Percentiles rank a stretch among this genome's conserved stretches.
Evolutionary conservation across 208 protist species (phyloP).

Genomic region (Leptomonas pyrrhocoris): DNA sequence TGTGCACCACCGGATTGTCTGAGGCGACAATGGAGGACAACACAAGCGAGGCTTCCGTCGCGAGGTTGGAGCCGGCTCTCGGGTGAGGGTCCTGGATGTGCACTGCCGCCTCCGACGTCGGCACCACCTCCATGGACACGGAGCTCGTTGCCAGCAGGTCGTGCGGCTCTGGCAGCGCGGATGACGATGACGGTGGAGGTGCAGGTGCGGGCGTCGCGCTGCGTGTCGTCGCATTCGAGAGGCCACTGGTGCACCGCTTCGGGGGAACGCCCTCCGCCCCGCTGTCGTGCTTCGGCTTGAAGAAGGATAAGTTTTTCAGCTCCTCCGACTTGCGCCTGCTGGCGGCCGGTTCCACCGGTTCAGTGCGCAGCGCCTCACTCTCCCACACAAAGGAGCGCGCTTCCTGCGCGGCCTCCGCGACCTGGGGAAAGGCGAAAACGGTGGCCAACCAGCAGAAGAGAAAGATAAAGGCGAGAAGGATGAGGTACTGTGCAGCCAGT

Average conservation of each 20-base stretch:
- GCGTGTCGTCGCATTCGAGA: background rate
- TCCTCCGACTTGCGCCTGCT: slow-evolving; percentile 1
- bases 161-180: background rate
- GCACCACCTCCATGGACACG: background rate
- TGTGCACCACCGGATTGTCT: slow-evolving; percentile 37
- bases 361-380: slow-evolving; percentile 55
- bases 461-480: slow-evolving; percentile 51
- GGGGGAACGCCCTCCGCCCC: background rate
- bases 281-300: slow-evolving; percentile 12
- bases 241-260: slow-evolving; percentile 4
- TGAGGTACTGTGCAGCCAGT: slow-evolving; percentile 45
- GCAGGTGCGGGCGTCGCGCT: background rate
- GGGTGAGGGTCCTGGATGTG: background rate
- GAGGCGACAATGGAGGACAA: slow-evolving; percentile 48
- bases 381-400: slow-evolving; percentile 72
- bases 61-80: background rate
- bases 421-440: slow-evolving; percentile 51
- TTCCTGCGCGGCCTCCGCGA: slow-evolving; percentile 42
- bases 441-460: slow-evolving; percentile 40
- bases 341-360: slow-evolving; percentile 29
- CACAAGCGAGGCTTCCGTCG: slow-evolving; percentile 31
- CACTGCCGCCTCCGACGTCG: background rate
- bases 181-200: background rate
- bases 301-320: slow-evolving; percentile 34
- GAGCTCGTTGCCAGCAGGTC: slow-evolving; percentile 6